Conservation (phyloP, 2,329 filamentous ascomycete genomes). For the Aspergillus brasiliensis region DNA sequence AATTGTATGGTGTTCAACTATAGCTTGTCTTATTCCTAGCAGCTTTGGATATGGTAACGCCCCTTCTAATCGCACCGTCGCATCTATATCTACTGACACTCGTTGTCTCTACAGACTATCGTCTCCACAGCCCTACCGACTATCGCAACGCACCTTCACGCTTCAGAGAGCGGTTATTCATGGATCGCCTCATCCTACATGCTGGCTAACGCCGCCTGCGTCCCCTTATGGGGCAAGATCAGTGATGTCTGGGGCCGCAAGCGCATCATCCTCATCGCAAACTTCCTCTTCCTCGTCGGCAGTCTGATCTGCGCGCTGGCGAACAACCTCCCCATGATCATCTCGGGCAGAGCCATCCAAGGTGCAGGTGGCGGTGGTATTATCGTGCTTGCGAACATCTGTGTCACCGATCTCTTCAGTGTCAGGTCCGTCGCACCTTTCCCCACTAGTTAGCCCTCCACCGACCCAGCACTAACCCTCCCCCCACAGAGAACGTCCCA, state of each 20-base stretch:
- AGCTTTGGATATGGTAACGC: constrained; percentile 58
- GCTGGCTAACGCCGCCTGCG: constrained; percentile 50
- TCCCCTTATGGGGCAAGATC: constrained; percentile 64
- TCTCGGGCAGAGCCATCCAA: constrained; percentile 63
- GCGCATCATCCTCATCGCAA: constrained; percentile 61
- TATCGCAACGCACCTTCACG: constrained; percentile 46
- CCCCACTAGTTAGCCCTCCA: background rate
- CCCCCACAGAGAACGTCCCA: constrained; percentile 54
- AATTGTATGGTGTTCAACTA: background rate
- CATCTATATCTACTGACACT: constrained; percentile 3
- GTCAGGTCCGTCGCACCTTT: constrained; percentile 47
- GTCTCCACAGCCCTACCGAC: constrained; percentile 50
- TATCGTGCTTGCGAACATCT: constrained; percentile 65
- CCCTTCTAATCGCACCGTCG: background rate
- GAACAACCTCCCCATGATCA: constrained; percentile 62
- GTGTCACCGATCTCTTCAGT: constrained; percentile 65
- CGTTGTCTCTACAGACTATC: constrained; percentile 38
- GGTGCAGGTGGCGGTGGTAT: constrained; percentile 66
- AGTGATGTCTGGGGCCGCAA: constrained; percentile 70
- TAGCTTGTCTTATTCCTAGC: constrained; percentile 61
- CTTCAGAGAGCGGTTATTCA: constrained; percentile 48
- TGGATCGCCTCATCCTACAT: constrained; percentile 53
- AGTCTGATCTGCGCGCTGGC: constrained; percentile 63
- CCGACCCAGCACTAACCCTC: constrained; percentile 9
- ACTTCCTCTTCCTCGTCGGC: constrained; percentile 63